Evolutionary conservation across 2,329 filamentous ascomycete genomes (phyloP).

Genomic region (Emmonsiellopsis sp.): DNA sequence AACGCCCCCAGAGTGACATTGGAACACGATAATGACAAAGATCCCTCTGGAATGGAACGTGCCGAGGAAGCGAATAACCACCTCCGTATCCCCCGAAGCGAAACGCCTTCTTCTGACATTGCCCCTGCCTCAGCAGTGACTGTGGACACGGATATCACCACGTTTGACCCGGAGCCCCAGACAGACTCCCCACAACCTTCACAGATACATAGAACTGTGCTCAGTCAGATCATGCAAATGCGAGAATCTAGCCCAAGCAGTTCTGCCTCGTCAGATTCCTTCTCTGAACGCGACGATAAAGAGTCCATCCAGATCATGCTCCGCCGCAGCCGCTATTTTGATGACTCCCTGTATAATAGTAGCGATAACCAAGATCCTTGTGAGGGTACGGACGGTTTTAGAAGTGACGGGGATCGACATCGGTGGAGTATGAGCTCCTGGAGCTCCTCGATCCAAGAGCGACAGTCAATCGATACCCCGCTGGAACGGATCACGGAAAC

Average conservation of each 20-base stretch:
- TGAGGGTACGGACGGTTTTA: constrained; percentile 10
- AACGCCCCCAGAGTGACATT: neutral
- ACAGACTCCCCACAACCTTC: constrained; percentile 39
- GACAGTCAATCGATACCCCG: constrained; percentile 24
- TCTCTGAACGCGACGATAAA: constrained; percentile 33
- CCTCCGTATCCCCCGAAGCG: neutral
- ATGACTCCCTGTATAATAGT: constrained; percentile 22
- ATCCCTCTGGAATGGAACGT: neutral
- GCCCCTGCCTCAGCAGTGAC: constrained; percentile 52
- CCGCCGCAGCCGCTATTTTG: constrained; percentile 35
- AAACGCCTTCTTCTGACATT: constrained; percentile 30
- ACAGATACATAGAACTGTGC: constrained; percentile 32
- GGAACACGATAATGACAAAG: neutral
- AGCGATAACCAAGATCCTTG: constrained; percentile 23
- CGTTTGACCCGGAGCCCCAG: constrained; percentile 64
- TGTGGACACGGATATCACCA: constrained; percentile 51
- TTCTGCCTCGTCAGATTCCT: constrained; percentile 27
- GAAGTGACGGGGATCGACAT: constrained; percentile 12
- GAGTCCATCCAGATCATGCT: constrained; percentile 51
- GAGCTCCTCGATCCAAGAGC: constrained; percentile 33
- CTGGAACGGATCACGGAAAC: constrained; percentile 30
- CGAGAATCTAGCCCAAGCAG: constrained; percentile 37
- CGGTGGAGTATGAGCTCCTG: constrained; percentile 39
- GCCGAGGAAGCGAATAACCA: neutral
- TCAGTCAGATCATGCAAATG: constrained; percentile 42